phyloP scores from a whole-genome alignment of 2,329 filamentous ascomycete species.

The Alternaria viburni region DNA sequence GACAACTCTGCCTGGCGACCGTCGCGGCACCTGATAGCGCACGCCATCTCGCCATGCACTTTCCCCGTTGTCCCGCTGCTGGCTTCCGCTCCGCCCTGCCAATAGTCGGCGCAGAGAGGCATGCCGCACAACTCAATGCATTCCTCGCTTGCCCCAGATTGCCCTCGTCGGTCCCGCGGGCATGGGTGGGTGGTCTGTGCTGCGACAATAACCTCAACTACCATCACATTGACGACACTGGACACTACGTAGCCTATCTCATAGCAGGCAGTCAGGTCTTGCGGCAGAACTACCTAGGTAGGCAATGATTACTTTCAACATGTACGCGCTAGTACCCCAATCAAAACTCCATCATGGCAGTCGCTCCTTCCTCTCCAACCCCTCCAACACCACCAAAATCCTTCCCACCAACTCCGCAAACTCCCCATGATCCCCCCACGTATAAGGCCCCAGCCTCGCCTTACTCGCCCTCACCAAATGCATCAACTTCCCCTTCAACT shows the following conservation, averaged over 20 bases:
- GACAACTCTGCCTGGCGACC: neutral
- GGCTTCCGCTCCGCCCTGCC: conserved; percentile 13
- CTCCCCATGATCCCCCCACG: neutral
- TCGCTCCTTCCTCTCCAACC: neutral
- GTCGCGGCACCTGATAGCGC: neutral
- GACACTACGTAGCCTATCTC: neutral
- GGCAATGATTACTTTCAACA: neutral
- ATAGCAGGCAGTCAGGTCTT: neutral
- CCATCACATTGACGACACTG: neutral
- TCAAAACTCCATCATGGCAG: neutral
- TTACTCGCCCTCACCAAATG: neutral
- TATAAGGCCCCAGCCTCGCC: neutral
- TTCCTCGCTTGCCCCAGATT: conserved; percentile 10
- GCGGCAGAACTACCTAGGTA: neutral
- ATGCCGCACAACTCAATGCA: conserved; percentile 12
- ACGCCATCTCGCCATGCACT: neutral
- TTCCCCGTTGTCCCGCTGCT: conserved; percentile 3
- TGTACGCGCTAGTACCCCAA: neutral
- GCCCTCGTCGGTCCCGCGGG: neutral
- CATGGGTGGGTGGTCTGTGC: neutral
- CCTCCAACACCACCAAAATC: neutral
- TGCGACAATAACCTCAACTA: neutral
- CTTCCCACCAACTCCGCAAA: neutral
- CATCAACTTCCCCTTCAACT: neutral
- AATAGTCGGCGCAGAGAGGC: neutral